Base-by-base conservation (phyloP, 1,284 basidiomycete genomes). In the Malassezia slooffiae region DNA sequence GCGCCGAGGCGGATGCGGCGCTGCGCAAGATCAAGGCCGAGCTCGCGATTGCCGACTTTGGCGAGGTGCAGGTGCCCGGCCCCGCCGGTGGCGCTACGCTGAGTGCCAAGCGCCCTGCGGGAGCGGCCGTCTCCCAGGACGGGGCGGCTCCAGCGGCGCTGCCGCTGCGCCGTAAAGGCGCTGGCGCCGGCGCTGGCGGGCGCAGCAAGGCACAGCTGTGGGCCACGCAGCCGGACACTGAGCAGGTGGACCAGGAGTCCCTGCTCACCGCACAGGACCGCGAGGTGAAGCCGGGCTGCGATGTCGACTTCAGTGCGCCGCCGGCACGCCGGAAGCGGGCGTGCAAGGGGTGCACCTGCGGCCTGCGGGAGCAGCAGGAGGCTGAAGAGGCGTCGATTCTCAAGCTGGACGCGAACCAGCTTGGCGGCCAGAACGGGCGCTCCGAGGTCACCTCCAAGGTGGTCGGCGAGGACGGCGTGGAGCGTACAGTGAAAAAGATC, bases 321-420 rank as follows among this genome's bases (percentile, higher is more conserved):
- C 58, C 51, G 23, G 55, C 58, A 26, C 38, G 42, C 29, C 41
- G 52, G 42, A 65, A 65, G 42, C 63, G 62, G 42, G 66, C 66
- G 4, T 69, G 66, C 59, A 67, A 67, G 38, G 61, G 59, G 6
- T 69, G 66, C 55, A 69, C 66, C 5, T 69, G 66, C 33, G 66
- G 66, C 1, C 50, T 69, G 5, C 56, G 61, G 15, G 62, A 69
- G 41, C 44, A 67, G 19, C 57, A 68, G 42, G 65, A 69, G 29
- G 58, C 59, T n/a, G 62, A 69, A 33, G 58, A 61, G 33, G 48
- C 41, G 31, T 32, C 34, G 17, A 48, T 67, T 4, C 59, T 69
- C 12, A 51, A 63, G 52, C 48, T 69, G 12, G 59, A 67, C 30
- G 46, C 36, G 11, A 47, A 53, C 9, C 57, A 67, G 27, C 54